Base-by-base conservation (phyloP, 768 basidiomycete genomes). In the Serpula lacrymans region DNA sequence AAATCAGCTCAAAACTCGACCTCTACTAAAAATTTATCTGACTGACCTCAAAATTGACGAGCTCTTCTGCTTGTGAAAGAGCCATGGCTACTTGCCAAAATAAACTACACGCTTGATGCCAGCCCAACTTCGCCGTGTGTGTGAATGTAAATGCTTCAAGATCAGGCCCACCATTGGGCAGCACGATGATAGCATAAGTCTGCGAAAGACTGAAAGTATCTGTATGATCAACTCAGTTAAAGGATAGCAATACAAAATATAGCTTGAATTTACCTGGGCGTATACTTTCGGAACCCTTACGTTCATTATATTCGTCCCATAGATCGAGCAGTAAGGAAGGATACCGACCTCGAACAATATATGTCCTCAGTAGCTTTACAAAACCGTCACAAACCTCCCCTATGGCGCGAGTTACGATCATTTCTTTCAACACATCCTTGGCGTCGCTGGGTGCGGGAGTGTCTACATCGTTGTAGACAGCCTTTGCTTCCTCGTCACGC, bases 91-190 rank as follows among this genome's bases (percentile, higher is more conserved):
- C 84, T 63, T 96, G 94, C 87, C 88, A 93, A 61, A 97, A 91
- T 18, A 98, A 62, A 42, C 83, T 85, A 49, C 80, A 84, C 6
- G 94, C 92, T 61, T 97, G 86, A 18, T 72, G 70, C 95, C 95
- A 98, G 4, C 74, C 62, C 16, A 54, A 65, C 61, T 78, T 84
- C 21, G 63, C 58, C 4, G 74, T 52, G 28, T 70, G 68, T 4
- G 62, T 50, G 59, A 97, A 93, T 12, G 69, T 70, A 63, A 85
- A 94, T 5, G 84, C 74, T 59, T 99, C 96, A 23, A 99, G 71
- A 60, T 98, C 96, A 2, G 79, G 76, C 0, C 96, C 96, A 16
- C 86, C 91, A 54, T 98, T 88, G 1, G 87, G 83, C 35, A 98
- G 72, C 13, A 96, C 82, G 42, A 99, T 84, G 51, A 99, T 82